These are phyloP conservation scores for Geoglossum cookeanum DNA, from an alignment of 2,329 filamentous ascomycete species.

Conservation along the genomic window DNA sequence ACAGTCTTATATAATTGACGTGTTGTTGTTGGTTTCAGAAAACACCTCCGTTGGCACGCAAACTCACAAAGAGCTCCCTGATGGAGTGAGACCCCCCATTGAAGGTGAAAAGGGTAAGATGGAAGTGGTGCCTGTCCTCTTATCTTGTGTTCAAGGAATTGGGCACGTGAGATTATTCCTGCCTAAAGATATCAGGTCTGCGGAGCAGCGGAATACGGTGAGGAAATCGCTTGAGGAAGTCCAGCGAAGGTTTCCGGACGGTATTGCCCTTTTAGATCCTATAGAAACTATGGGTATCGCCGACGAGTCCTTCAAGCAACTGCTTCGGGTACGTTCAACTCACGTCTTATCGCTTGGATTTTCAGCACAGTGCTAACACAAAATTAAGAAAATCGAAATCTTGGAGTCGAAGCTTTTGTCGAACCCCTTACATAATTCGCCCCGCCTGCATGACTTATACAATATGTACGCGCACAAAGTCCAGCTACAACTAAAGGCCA, in stretches of 20 bases:
- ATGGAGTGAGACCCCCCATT: slow-evolving; percentile 39
- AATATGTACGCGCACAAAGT: slow-evolving; percentile 74
- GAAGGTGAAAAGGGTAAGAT: slow-evolving; percentile 49
- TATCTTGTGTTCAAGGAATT: slow-evolving; percentile 71
- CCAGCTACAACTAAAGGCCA: slow-evolving; percentile 57
- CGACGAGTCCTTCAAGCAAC: slow-evolving; percentile 83
- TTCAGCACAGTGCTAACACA: neutral
- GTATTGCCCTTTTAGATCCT: slow-evolving; percentile 72
- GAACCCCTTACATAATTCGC: slow-evolving; percentile 83
- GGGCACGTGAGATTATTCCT: slow-evolving; percentile 70
- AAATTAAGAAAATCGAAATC: slow-evolving; percentile 75
- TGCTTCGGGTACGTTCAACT: slow-evolving; percentile 38
- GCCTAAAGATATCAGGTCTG: slow-evolving; percentile 52
- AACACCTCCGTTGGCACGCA: slow-evolving; percentile 33
- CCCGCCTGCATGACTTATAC: slow-evolving; percentile 66
- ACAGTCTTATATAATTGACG: slow-evolving; percentile 65
- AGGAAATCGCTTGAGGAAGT: slow-evolving; percentile 58
- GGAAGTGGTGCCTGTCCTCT: slow-evolving; percentile 68
- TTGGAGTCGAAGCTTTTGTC: slow-evolving; percentile 75
- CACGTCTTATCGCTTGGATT: neutral
- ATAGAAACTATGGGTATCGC: slow-evolving; percentile 92
- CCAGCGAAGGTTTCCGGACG: slow-evolving; percentile 76
- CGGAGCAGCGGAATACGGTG: slow-evolving; percentile 48
- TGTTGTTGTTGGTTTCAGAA: slow-evolving; percentile 47
- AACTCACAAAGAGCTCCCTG: slow-evolving; percentile 45